Conservation (phyloP, 2,329 filamentous ascomycete species). For the Talaromyces islandicus region DNA sequence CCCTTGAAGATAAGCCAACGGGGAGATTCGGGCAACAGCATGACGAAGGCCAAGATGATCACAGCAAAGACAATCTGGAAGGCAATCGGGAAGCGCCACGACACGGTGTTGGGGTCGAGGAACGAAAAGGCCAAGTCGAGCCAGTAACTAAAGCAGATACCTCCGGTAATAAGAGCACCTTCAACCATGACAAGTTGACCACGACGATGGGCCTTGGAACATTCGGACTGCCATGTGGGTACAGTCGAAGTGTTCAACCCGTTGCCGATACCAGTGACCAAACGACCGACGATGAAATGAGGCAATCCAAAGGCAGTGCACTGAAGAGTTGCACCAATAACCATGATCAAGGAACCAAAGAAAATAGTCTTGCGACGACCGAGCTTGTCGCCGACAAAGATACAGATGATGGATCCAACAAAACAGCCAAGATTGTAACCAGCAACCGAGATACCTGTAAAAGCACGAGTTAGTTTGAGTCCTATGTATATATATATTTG, state of each 20-base stretch:
- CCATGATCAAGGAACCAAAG: slow-evolving; percentile 43
- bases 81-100: slow-evolving; percentile 52
- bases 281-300: slow-evolving; percentile 47
- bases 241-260: slow-evolving; percentile 49
- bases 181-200: slow-evolving; percentile 51
- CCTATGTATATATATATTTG: neutral
- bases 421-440: slow-evolving; percentile 48
- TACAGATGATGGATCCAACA: slow-evolving; percentile 44
- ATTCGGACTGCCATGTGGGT: slow-evolving; percentile 48
- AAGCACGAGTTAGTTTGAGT: neutral
- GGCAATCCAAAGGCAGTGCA: slow-evolving; percentile 41
- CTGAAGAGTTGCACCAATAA: slow-evolving; percentile 46
- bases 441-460: slow-evolving; percentile 34
- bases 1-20: slow-evolving; percentile 55
- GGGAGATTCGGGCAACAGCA: slow-evolving; percentile 52
- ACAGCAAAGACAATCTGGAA: slow-evolving; percentile 54
- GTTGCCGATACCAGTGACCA: slow-evolving; percentile 49
- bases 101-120: slow-evolving; percentile 41
- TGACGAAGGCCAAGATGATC: slow-evolving; percentile 44
- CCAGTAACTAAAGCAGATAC: slow-evolving; percentile 47
- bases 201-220: slow-evolving; percentile 45
- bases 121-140: slow-evolving; percentile 49
- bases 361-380: slow-evolving; percentile 49
- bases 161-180: slow-evolving; percentile 47
- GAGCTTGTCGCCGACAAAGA: slow-evolving; percentile 47